Evolutionary conservation across 805 yeast genomes (phyloP).

Genomic region (Brettanomyces bruxellensis): DNA sequence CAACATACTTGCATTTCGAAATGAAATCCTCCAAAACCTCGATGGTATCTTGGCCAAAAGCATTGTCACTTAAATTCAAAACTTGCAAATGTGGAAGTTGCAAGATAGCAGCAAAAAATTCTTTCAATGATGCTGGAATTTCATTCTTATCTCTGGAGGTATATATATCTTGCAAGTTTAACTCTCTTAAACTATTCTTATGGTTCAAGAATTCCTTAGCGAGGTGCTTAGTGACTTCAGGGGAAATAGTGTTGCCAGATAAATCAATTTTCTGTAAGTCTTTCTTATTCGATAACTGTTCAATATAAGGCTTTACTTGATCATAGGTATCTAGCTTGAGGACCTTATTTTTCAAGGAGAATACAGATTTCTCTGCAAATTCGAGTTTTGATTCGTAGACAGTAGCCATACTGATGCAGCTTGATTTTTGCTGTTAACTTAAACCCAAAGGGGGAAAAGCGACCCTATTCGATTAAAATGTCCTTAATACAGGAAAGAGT

Average conservation of each 20-base stretch:
- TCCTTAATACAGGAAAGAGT: no score
- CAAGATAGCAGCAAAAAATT: conserved; percentile 65
- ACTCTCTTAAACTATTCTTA: conserved; percentile 45
- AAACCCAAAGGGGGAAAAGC: no score
- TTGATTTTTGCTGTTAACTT: not conserved
- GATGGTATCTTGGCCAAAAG: conserved; percentile 92
- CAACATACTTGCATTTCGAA: conserved; percentile 64
- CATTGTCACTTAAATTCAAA: conserved; percentile 86
- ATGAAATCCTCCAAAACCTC: conserved; percentile 79
- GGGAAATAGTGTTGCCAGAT: conserved; percentile 91
- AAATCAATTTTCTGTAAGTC: conserved; percentile 56
- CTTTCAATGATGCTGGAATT: conserved; percentile 74
- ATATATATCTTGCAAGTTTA: conserved; percentile 85
- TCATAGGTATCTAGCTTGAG: conserved; percentile 62
- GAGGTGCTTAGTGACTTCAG: conserved; percentile 71
- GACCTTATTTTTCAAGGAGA: conserved; percentile 66
- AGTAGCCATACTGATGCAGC: conserved; percentile 23
- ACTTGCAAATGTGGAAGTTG: conserved; percentile 60
- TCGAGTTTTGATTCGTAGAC: conserved; percentile 24
- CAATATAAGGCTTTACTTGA: conserved; percentile 66
- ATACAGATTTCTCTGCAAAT: conserved; percentile 38
- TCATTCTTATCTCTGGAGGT: conserved; percentile 94
- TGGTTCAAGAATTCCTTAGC: conserved; percentile 43
- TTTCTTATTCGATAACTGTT: conserved; percentile 36
- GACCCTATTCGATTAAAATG: no score